Conservation (phyloP, 2,329 filamentous ascomycete species). For the Hypoxylon sp. region DNA sequence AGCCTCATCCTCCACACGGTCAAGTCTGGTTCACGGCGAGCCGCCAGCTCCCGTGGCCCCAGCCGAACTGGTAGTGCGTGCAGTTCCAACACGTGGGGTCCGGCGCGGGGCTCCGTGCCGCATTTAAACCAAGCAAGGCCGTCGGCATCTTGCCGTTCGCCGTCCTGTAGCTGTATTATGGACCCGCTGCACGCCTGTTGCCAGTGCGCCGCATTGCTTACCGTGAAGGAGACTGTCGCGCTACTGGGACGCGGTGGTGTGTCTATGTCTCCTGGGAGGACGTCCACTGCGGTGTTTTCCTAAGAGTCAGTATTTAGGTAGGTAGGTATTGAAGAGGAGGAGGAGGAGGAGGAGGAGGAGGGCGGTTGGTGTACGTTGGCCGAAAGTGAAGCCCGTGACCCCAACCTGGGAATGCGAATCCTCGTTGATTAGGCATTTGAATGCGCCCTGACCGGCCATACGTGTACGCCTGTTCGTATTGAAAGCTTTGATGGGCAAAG, state of each 20-base stretch:
- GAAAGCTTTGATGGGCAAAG: background rate
- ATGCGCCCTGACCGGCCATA: background rate
- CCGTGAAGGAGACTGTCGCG: slow-evolving; percentile 17
- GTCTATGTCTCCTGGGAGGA: slow-evolving; percentile 28
- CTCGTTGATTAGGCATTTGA: slow-evolving; percentile 3
- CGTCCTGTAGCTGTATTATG: slow-evolving; percentile 7
- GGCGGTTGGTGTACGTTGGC: slow-evolving; percentile 10
- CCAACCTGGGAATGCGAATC: background rate
- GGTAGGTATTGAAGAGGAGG: background rate
- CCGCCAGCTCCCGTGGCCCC: slow-evolving; percentile 27
- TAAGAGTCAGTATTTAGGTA: background rate
- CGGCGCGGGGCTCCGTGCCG: slow-evolving; percentile 19
- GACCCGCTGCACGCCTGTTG: slow-evolving; percentile 27
- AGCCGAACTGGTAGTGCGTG: slow-evolving; percentile 31
- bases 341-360: background rate
- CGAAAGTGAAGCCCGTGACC: slow-evolving; percentile 10
- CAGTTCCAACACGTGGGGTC: slow-evolving; percentile 28
- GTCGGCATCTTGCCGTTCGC: slow-evolving; percentile 27
- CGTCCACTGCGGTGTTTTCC: slow-evolving; percentile 1
- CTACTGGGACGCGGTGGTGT: slow-evolving; percentile 27
- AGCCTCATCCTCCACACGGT: slow-evolving; percentile 3
- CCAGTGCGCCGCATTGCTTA: slow-evolving; percentile 4
- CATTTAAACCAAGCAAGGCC: slow-evolving; percentile 30
- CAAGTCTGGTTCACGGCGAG: slow-evolving; percentile 34
- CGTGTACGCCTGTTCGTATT: background rate